Evolutionary conservation across 352 stramenopile species (phyloP).

Genomic region (Phytophthora constricta): DNA sequence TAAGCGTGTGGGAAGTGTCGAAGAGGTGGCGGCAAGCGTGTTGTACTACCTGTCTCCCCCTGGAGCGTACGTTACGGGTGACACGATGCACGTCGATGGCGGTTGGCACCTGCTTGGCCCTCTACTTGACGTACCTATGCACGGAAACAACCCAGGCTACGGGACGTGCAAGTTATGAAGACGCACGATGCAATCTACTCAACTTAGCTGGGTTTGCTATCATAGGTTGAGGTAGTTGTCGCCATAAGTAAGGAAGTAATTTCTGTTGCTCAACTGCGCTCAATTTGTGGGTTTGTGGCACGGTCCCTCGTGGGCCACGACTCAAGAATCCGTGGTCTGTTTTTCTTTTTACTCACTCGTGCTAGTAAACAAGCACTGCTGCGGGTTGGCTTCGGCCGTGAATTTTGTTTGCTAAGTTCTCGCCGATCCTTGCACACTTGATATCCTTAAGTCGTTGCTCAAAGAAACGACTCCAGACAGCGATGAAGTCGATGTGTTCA

Average conservation of each 20-base stretch:
- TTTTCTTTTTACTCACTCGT: too few relatives aligned
- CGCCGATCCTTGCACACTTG: too few relatives aligned
- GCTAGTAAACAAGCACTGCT: too few relatives aligned
- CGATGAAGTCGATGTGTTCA: too few relatives aligned
- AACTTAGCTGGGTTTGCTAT: not conserved
- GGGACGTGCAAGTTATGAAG: slow-evolving; percentile 70
- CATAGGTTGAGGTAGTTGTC: not conserved
- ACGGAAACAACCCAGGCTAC: slow-evolving; percentile 84
- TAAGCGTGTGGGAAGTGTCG: slow-evolving; percentile 89
- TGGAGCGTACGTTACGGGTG: slow-evolving; percentile 91
- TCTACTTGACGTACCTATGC: slow-evolving; percentile 80
- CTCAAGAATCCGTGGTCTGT: too few relatives aligned
- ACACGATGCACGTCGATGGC: slow-evolving; percentile 90
- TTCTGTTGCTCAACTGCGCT: too few relatives aligned
- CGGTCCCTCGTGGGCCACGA: too few relatives aligned
- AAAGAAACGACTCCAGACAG: too few relatives aligned
- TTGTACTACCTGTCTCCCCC: slow-evolving; percentile 91
- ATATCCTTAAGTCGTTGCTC: too few relatives aligned
- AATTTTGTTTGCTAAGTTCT: too few relatives aligned
- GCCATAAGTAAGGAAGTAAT: not conserved
- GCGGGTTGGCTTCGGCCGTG: too few relatives aligned
- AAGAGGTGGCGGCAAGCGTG: slow-evolving; percentile 92
- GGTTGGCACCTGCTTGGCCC: slow-evolving; percentile 71
- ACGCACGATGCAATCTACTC: slow-evolving; percentile 80
- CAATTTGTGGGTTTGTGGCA: too few relatives aligned